Conservation (phyloP, 768 basidiomycete genomes). For the Leccinum rimulosum region DNA sequence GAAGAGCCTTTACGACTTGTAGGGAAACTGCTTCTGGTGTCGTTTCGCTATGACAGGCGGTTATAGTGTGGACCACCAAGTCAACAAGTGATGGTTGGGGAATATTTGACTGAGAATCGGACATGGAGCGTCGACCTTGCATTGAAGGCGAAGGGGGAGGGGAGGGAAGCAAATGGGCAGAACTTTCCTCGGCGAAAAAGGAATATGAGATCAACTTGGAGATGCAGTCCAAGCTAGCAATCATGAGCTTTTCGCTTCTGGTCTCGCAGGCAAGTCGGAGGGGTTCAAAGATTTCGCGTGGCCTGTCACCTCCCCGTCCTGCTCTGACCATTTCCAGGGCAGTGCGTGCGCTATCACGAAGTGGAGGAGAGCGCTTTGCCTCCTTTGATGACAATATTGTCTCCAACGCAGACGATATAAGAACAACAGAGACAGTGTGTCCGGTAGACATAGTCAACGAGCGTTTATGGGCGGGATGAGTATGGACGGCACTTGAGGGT, state of each 20-base stretch:
- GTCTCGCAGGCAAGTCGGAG: constrained; percentile 96
- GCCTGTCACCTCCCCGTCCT: constrained; percentile 70
- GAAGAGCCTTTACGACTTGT: constrained; percentile 94
- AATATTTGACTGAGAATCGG: constrained; percentile 46
- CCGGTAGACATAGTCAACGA: constrained; percentile 67
- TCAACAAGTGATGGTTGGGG: constrained; percentile 82
- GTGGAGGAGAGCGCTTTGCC: constrained; percentile 75
- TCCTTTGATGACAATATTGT: constrained; percentile 85
- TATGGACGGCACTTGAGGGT: constrained; percentile 15
- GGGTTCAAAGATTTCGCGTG: constrained; percentile 93
- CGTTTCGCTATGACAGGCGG: constrained; percentile 83
- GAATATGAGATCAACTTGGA: constrained; percentile 97
- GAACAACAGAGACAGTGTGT: constrained; percentile 71
- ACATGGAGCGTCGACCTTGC: constrained; percentile 40
- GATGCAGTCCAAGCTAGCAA: constrained; percentile 95
- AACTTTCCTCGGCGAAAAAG: constrained; percentile 79
- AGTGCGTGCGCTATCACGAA: constrained; percentile 78
- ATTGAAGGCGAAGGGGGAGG: constrained; percentile 72
- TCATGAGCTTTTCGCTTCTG: constrained; percentile 88
- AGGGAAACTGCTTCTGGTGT: constrained; percentile 90
- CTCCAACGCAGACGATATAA: constrained; percentile 83
- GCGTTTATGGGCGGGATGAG: constrained; percentile 42
- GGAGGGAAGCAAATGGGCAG: constrained; percentile 50
- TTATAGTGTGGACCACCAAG: constrained; percentile 91
- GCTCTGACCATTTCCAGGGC: constrained; percentile 81